Percentiles rank a stretch among this genome's conserved stretches.
These are phyloP conservation scores for Symbiodinium pilosum DNA, from an alignment of 73 alveolate genomes.

Conservation along the genomic window DNA sequence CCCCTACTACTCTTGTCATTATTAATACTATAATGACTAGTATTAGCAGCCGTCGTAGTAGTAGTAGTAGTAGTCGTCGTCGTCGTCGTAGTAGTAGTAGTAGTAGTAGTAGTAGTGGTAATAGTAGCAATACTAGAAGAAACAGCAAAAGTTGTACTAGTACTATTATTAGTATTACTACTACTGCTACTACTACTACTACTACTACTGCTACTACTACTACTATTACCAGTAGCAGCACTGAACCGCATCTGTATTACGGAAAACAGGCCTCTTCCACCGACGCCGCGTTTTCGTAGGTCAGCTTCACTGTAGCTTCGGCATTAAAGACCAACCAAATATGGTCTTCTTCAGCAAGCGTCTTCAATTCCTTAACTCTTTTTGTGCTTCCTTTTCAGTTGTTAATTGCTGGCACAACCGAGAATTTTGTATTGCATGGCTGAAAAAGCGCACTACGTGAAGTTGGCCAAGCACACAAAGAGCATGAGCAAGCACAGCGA, in stretches of 20 bases:
- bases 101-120: background rate
- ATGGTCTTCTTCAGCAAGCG: background rate
- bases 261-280: no score
- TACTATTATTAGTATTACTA: no score
- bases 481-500: background rate
- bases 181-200: no score
- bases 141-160: no score
- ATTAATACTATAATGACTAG: background rate
- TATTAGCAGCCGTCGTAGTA: background rate
- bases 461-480: no score
- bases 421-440: background rate
- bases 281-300: conserved; percentile 50
- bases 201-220: no score
- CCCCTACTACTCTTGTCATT: background rate
- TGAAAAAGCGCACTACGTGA: background rate
- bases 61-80: background rate
- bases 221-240: no score
- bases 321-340: background rate
- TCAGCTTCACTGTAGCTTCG: conserved; percentile 34
- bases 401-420: background rate
- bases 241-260: no score
- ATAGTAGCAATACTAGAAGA: background rate
- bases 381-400: background rate
- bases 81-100: background rate
- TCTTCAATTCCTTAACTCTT: background rate